Conservation (phyloP, 495 filamentous ascomycete species). For the Aspergillus panamensis region DNA sequence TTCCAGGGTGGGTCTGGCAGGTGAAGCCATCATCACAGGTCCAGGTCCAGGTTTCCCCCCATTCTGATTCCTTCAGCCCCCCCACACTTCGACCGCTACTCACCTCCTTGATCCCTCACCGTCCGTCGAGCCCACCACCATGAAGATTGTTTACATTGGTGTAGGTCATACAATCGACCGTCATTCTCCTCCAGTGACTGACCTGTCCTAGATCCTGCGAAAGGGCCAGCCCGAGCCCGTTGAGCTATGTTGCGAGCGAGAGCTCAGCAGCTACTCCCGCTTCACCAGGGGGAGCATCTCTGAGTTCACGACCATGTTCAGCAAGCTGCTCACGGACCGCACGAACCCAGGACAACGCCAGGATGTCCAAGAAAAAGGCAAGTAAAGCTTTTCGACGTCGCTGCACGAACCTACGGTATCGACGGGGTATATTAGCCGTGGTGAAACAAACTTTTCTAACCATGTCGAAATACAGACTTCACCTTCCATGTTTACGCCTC, state of each 20-base stretch:
- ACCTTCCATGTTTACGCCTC: conserved; percentile 86
- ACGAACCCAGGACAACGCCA: conserved; percentile 84
- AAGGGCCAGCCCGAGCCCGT: conserved; percentile 75
- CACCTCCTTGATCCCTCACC: conserved; percentile 1
- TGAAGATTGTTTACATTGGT: conserved; percentile 19
- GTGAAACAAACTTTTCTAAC: neutral
- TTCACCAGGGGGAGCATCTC: conserved; percentile 62
- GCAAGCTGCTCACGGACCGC: conserved; percentile 68
- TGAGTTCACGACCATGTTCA: conserved; percentile 55
- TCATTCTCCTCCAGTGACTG: neutral
- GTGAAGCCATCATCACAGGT: neutral
- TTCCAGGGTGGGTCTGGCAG: neutral
- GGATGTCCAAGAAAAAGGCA: conserved; percentile 72
- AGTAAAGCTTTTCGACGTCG: conserved; percentile 39
- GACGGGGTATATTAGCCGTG: neutral
- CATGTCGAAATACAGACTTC: conserved; percentile 20
- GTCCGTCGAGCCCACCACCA: conserved; percentile 4
- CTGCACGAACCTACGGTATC: neutral
- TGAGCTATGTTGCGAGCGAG: conserved; percentile 76
- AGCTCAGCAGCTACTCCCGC: conserved; percentile 74
- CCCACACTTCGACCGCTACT: conserved; percentile 3
- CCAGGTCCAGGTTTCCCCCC: neutral
- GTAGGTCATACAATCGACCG: neutral
- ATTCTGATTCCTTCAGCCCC: neutral
- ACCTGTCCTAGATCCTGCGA: conserved; percentile 62